phyloP scores from a whole-genome alignment of 306 rosid genomes.

The Corylus americana region DNA sequence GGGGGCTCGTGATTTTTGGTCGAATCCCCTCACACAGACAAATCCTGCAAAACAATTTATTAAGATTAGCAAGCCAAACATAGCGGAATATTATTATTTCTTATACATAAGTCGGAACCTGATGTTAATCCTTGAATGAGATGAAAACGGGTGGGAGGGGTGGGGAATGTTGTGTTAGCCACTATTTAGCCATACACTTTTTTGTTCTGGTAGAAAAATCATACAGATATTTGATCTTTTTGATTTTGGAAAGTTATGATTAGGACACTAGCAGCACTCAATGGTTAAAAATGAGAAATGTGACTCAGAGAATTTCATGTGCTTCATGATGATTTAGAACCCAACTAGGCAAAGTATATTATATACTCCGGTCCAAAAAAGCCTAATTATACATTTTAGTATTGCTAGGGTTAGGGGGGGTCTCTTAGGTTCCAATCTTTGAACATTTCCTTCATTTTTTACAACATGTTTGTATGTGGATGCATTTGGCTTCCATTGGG shows the following conservation, averaged over 20 bases:
- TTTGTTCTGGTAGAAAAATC: neutral
- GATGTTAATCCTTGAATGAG: constrained; percentile 6
- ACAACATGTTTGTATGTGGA: neutral
- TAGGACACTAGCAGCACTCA: neutral
- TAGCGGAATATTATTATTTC: constrained; percentile 2
- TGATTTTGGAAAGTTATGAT: neutral
- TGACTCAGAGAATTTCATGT: neutral
- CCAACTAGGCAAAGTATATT: neutral
- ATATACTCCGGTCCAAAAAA: neutral
- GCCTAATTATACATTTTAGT: neutral
- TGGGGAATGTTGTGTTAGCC: no score
- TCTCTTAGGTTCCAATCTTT: neutral
- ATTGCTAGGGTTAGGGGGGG: neutral
- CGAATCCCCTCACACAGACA: constrained; percentile 94
- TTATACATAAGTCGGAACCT: constrained; percentile 12
- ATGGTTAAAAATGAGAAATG: neutral
- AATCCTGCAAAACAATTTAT: constrained; percentile 60
- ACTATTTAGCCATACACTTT: neutral
- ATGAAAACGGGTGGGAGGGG: neutral
- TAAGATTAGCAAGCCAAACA: constrained; percentile 23
- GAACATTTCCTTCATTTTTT: no score
- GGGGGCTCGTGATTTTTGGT: constrained; percentile 58
- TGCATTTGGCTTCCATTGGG: neutral
- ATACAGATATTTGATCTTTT: neutral
- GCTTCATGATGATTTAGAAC: neutral